Evolutionary conservation across 169 alveolate species (phyloP), one percentile per base, ranked within the genome.

Genomic region (Neospora caninum): DNA sequence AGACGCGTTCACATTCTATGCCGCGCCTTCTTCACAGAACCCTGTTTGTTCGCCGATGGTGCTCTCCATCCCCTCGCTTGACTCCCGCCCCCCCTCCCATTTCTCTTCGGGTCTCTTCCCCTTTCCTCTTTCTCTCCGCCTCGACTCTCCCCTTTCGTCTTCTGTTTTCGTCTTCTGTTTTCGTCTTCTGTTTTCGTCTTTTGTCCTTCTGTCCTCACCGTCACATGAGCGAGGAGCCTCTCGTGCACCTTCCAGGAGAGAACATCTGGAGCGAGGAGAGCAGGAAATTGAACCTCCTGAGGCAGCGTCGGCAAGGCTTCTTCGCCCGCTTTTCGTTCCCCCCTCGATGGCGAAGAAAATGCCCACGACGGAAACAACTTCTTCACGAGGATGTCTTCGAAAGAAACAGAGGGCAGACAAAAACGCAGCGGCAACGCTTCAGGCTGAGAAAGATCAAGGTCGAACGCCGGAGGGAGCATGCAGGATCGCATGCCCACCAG

Each of bases 241-340:
- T 41, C 36, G 36, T 42, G 89, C 34, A 82, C 89, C 20, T 18
- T 34, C 89, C 89, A 82, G 67, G 36, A 41, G 89, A 82, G 89
- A 4, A 82, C 89, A 2, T 38, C 89, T 31, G 64, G 89, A 0
- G 89, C 41, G 18, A 25, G 22, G 89, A 29, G 64, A 2, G 58
- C 64, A 22, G 53, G 10, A 31, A 43, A 42, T n/a, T 82, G 89
- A 29, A 27, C 27, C 89, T 82, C 89, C 4, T 82, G 89, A 13
- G 89, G 89, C 53, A 82, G 67, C 22, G 25, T 20, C 20, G n/a
- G 69, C 39, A 0, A 0, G 1, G 84, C 43, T 9, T 6, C 43
- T 13, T 25, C 89, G 38, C 43, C 38, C 10, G 64, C 53, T 20
- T 22, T n/a, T 18, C 43, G 58, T 13, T 49, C 58, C n/a, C n/a